Base-by-base conservation (phyloP, 306 rosid species). In the Inga leiocalycina region DNA sequence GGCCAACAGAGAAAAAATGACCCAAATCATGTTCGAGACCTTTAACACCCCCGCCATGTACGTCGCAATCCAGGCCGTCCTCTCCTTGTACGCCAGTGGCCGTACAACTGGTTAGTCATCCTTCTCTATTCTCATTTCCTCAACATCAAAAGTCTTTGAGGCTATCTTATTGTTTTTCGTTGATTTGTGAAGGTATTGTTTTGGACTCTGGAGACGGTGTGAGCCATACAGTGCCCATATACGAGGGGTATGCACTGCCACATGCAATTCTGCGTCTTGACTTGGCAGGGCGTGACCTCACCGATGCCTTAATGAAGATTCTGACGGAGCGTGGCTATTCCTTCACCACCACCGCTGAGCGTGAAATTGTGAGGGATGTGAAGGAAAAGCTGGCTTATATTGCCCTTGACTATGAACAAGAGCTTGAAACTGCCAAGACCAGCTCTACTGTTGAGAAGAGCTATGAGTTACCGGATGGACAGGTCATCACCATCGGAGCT, bases 1-100 rank as follows among this genome's bases (percentile, higher is more conserved):
- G 90, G 98, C 98, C 34, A 93, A 93, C 34, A 97, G 97, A 81
- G 98, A 93, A 88, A 93, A 93, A 80, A 93, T 93, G 98, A 93
- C 96, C 49, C 97, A 93, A 81, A 93, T 93, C 86, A 93, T 91
- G 97, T 93, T 93, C 74, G 98, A 93, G 90, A 93, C 96, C 62
- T 93, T 93, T 88, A 93, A 91, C 84, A 83, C 98, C 78, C 98
- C 98, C 30, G 98, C 98, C 54, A 93, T 93, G 98, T 93, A 93
- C 80, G 98, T 91, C 5, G 98, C 98, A 71, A 93, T 92, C 83
- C 97, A 93, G 90, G 98, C 97, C 79, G 98, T 94, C 73, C 89
- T 94, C 16, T 94, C 98, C 85, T 89, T 94, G 43, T 94, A 94
- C 44, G 95, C 98, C 45, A 92, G 97, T 88, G 98, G 98, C 80